Evolutionary conservation across 164 flowering plant genomes (phyloP).

Genomic region (Stephania japonica): DNA sequence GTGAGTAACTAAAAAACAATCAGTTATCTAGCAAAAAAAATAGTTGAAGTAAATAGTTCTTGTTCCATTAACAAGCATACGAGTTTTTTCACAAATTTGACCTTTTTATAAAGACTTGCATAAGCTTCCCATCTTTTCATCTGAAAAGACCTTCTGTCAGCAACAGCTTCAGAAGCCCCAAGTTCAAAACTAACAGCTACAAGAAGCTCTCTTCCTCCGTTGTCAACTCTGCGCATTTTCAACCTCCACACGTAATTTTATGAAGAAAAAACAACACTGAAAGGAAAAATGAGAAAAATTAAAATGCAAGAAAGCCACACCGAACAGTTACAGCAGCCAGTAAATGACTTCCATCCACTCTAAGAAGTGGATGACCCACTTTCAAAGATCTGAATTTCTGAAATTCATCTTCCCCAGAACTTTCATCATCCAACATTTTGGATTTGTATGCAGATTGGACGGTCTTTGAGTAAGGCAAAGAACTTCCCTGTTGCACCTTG

Average conservation of each 20-base stretch:
- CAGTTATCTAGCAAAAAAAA: neutral
- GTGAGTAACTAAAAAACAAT: neutral
- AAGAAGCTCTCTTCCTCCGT: slow-evolving; percentile 79
- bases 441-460: slow-evolving; percentile 33
- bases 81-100: slow-evolving; percentile 15
- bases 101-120: slow-evolving; percentile 88
- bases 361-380: slow-evolving; percentile 85
- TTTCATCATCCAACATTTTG: slow-evolving; percentile 34
- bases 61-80: neutral
- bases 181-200: slow-evolving; percentile 92
- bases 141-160: slow-evolving; percentile 74
- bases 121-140: slow-evolving; percentile 83
- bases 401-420: slow-evolving; percentile 30
- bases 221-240: slow-evolving; percentile 56
- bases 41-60: neutral
- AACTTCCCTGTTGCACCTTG: slow-evolving; percentile 24
- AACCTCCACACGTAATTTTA: slow-evolving; percentile 10
- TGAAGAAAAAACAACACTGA: neutral
- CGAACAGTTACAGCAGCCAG: slow-evolving; percentile 87
- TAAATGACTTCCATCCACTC: slow-evolving; percentile 86
- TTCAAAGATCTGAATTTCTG: slow-evolving; percentile 52
- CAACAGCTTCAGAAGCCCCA: slow-evolving; percentile 90
- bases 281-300: neutral
- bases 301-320: slow-evolving; percentile 23
- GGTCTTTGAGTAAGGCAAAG: slow-evolving; percentile 28